phyloP scores from a whole-genome alignment of 306 rosid genomes.

The Cyclanthera cordifolia region DNA sequence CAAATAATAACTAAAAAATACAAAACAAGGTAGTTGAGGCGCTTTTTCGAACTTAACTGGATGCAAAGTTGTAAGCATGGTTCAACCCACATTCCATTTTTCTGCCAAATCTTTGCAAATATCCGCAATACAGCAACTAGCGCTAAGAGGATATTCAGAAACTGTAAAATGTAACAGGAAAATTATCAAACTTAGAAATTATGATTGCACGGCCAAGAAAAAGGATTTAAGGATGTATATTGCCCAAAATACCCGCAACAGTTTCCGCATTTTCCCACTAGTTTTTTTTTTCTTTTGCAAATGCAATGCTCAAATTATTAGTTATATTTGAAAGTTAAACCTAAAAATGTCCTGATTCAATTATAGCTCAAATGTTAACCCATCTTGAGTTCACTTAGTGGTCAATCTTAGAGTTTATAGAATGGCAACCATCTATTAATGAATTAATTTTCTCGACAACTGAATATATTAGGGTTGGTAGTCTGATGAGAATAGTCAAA shows the following conservation, averaged over 20 bases:
- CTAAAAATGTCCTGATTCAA: no score
- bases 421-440: no score
- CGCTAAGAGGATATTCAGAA: constrained; percentile 15
- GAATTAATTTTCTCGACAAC: no score
- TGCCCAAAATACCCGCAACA: no score
- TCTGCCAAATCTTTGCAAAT: constrained; percentile 14
- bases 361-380: neutral
- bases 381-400: no score
- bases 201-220: neutral
- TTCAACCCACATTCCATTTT: neutral
- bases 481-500: no score
- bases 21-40: neutral
- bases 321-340: no score
- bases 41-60: neutral
- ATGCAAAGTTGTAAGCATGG: neutral
- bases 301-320: no score
- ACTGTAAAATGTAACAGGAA: neutral
- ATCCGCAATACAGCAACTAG: constrained; percentile 14
- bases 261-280: no score
- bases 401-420: no score
- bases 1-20: neutral
- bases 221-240: neutral
- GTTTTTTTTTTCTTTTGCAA: no score
- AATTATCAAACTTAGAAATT: neutral
- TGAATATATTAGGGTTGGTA: no score